phyloP scores from a whole-genome alignment of 2,329 filamentous ascomycete species.

The Paraphoma sp. region DNA sequence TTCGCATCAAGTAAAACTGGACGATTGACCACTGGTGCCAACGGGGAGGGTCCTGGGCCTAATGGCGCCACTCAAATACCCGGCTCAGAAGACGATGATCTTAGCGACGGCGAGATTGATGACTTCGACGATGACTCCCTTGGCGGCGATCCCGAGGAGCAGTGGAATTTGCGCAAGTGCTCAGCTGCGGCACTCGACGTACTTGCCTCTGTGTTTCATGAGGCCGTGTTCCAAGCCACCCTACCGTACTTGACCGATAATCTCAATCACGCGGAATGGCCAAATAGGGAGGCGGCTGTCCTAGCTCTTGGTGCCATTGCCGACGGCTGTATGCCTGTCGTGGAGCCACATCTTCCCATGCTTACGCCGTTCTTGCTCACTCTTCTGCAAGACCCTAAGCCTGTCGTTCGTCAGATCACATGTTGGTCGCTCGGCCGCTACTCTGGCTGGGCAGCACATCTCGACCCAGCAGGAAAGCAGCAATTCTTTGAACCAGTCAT shows the following conservation, averaged over 20 bases:
- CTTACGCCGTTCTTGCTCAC: conserved; percentile 89
- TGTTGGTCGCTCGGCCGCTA: conserved; percentile 97
- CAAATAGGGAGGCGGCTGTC: conserved; percentile 89
- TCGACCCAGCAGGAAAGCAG: conserved; percentile 72
- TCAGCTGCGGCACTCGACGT: conserved; percentile 95
- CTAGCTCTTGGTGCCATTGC: conserved; percentile 93
- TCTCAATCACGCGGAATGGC: conserved; percentile 87
- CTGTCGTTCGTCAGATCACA: conserved; percentile 93
- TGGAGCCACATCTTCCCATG: conserved; percentile 88
- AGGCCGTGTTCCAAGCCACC: conserved; percentile 87
- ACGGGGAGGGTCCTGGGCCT: conserved; percentile 49
- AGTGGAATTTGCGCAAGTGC: conserved; percentile 96
- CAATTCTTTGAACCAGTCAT: conserved; percentile 94
- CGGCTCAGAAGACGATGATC: conserved; percentile 66
- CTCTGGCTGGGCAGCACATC: conserved; percentile 85
- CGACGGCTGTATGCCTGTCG: conserved; percentile 89
- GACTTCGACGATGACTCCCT: conserved; percentile 73
- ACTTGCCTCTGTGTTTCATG: conserved; percentile 88
- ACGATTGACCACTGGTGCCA: conserved; percentile 62
- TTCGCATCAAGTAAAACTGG: conserved; percentile 78
- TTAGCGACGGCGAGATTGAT: conserved; percentile 88
- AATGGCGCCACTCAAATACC: conserved; percentile 55
- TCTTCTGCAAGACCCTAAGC: conserved; percentile 82
- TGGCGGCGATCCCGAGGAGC: conserved; percentile 79
- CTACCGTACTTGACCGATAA: conserved; percentile 92